Evolutionary conservation across 495 filamentous ascomycete species (phyloP), one percentile per base, ranked within the genome.

Genomic region (Jackrogersella multiformis): DNA sequence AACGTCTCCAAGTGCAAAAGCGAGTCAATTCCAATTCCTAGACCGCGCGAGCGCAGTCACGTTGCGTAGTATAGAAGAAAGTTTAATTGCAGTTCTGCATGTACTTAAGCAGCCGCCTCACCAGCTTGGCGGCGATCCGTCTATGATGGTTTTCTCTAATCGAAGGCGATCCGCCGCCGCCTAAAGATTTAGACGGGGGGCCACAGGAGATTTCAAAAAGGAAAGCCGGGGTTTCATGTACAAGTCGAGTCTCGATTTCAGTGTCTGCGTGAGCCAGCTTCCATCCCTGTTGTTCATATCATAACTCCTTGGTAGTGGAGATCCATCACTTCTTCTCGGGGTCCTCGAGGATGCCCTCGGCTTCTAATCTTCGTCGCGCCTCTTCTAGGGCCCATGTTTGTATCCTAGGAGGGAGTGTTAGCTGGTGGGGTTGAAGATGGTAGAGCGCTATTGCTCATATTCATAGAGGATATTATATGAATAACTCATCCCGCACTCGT

Each of bases 321-420:
- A 18, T 34, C 35, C 58, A 70, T 59, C 51, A 69, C 66, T 78
- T 78, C 73, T 80, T 78, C 62, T 75, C 68, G 45, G 75, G 72
- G 72, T 96, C 93, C 73, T 90, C 86, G 68, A 97, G 79, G 74
- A 98, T 96, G 45, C 95, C 95, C 82, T 99, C 95, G 15, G 87
- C 89, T 81, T 99, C 95, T 81, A 99, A 84, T 77, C 95, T 83
- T 76, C 95, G 85, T 57, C 94, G 86, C 36, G 95, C 95, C 80
- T 99, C 95, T 80, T 99, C 95, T 44, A 99, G 84, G 28, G 95
- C 95, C 95, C 95, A 99, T 49, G 94, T 97, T 84, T 98, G 94
- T 88, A 99, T 98, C 72, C 96, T 99, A 64, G 61, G 26, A 63
- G n/a, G 6, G 45, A 6, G 15, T 18, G 56, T 72, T 63, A 76